Evolutionary conservation across 371 early-diverging fungal genomes (phyloP).

Genomic region (Apophysomyces ossiformis): DNA sequence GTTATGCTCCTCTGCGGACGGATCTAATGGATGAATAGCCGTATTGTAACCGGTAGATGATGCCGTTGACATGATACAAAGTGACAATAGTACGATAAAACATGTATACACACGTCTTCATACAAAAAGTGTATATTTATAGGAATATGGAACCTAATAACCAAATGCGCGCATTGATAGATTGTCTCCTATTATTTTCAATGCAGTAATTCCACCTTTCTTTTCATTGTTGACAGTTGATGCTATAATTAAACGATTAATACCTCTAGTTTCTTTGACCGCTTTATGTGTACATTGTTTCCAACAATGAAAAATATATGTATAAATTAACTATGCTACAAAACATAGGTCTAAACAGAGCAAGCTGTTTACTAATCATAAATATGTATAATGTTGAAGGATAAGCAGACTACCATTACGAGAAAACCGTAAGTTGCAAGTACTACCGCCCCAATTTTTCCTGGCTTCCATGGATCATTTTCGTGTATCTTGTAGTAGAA

Average conservation of each 20-base stretch:
- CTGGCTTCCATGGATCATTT: slow-evolving; percentile 59
- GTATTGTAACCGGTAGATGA: not conserved
- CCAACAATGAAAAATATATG: not conserved
- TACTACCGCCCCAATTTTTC: slow-evolving; percentile 55
- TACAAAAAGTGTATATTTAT: too few relatives aligned
- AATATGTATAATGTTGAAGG: slow-evolving; percentile 57
- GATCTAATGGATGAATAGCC: not conserved
- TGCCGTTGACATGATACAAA: not conserved
- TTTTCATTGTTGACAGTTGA: slow-evolving; percentile 2
- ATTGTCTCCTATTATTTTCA: not conserved
- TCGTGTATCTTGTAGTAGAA: slow-evolving; percentile 90
- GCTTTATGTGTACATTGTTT: slow-evolving; percentile 6
- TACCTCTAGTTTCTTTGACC: not conserved
- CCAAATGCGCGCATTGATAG: too few relatives aligned
- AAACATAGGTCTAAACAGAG: slow-evolving; percentile 8
- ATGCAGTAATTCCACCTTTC: not conserved
- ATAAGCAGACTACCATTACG: slow-evolving; percentile 68
- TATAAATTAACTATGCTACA: not conserved
- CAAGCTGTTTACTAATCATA: not conserved
- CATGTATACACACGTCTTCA: not conserved
- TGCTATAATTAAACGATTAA: not conserved
- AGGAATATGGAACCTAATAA: too few relatives aligned
- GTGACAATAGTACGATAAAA: not conserved
- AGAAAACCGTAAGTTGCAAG: slow-evolving; percentile 62
- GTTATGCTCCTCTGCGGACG: not conserved